These are phyloP conservation scores for Medakamo hakoo DNA, from an alignment of 139 green algal species.

Conservation along the genomic window DNA sequence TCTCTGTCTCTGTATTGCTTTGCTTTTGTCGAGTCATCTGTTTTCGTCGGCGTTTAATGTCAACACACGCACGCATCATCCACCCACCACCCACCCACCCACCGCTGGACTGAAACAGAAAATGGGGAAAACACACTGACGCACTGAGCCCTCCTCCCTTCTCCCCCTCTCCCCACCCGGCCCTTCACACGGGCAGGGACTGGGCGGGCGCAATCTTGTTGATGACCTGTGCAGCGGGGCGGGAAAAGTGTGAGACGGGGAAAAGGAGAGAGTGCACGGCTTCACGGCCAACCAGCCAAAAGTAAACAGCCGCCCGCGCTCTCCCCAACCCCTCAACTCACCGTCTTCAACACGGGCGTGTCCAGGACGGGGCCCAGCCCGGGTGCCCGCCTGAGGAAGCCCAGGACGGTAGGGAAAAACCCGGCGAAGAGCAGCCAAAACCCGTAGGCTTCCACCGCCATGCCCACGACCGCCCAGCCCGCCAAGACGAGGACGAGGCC, in stretches of 20 bases:
- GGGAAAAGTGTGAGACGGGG: background rate
- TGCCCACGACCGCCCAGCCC: slow-evolving; percentile 67
- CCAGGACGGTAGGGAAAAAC: slow-evolving; percentile 84
- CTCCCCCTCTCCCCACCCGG: too few species aligned
- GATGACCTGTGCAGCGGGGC: slow-evolving; percentile 21
- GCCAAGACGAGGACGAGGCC: slow-evolving; percentile 69
- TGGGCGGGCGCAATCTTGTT: slow-evolving; percentile 44
- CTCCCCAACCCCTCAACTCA: slow-evolving; percentile 16
- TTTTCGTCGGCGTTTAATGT: too few species aligned
- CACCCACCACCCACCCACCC: too few species aligned
- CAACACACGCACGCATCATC: too few species aligned
- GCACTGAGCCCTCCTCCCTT: too few species aligned
- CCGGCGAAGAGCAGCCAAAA: slow-evolving; percentile 88
- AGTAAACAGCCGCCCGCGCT: background rate
- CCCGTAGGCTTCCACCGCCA: slow-evolving; percentile 76
- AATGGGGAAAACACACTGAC: too few species aligned
- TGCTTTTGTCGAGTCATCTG: too few species aligned
- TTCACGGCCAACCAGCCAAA: background rate
- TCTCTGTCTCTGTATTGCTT: too few species aligned
- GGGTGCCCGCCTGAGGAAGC: slow-evolving; percentile 64
- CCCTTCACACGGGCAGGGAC: slow-evolving; percentile 8
- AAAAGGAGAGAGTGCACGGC: background rate
- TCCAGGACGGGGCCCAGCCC: slow-evolving; percentile 62
- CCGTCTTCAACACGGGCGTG: slow-evolving; percentile 54
- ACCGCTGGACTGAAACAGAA: too few species aligned